Base-by-base conservation (phyloP, 495 filamentous ascomycete species). In the Aspergillus biplanus region DNA sequence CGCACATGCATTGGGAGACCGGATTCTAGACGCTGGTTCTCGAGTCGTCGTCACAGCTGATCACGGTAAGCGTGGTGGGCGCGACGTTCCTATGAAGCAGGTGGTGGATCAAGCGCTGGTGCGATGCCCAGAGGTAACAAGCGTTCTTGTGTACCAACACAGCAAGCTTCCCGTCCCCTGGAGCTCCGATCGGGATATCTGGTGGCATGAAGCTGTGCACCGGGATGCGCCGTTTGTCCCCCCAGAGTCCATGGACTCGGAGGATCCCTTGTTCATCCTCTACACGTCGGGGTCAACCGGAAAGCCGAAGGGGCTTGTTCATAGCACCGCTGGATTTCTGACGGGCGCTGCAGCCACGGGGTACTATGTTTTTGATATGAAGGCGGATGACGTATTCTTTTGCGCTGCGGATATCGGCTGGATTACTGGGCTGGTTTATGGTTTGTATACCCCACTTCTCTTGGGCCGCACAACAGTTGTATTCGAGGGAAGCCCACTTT, bases 241-340 rank as follows among this genome's bases (percentile, higher is more conserved):
- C n/a, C 92, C 92, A 9, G 90, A 90, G 75, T 73, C 84, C 61
- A 88, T 96, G 85, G 88, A 81, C 75, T 87, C 92, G 0, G 92
- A 97, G 72, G 92, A 97, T 67, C 92, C 92, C 15, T 82, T 96
- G 12, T 97, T 94, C 84, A 75, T 97, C 54, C 86, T 96, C 57
- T 95, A 97, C 75, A 97, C 92, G 1, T 96, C 92, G 39, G 93
- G 92, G 4, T 95, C 92, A 0, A 97, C 92, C 4, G 92, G 93
- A 31, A 93, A 95, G 79, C 92, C 93, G 16, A 97, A 97, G 84
- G 93, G 93, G 70, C 86, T 97, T 34, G 88, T 96, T 88, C 92
- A 96, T 80, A 92, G 89, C 6, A 96, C 92, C 54, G 92, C 77
- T 60, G 92, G 92, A 34, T 96, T 95, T 72, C 85, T 96, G 18